A percentile compares a stretch with the other conserved stretches of the same genome.
phyloP scores from a whole-genome alignment of 2,329 filamentous ascomycete species.

The Aspergillus terreus region DNA sequence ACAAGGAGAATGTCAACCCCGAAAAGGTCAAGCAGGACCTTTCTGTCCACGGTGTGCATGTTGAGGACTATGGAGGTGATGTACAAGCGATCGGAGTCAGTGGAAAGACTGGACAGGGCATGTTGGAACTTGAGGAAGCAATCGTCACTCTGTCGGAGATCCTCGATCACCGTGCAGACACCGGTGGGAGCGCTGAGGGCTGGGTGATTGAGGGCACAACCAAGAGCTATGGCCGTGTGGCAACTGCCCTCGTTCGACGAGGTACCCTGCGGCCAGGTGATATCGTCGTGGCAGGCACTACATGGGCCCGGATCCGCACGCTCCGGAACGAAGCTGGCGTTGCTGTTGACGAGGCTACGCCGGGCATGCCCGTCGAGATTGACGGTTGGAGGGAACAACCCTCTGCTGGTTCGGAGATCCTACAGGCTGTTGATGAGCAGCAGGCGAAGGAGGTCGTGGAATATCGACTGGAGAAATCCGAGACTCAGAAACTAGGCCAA shows the following conservation, averaged over 20 bases:
- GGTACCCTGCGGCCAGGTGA: conserved; percentile 80
- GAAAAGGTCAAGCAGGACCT: conserved; percentile 88
- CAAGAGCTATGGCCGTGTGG: conserved; percentile 77
- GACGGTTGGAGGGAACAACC: conserved; percentile 93
- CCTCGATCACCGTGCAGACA: conserved; percentile 81
- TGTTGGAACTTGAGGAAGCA: conserved; percentile 87
- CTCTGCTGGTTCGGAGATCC: conserved; percentile 77
- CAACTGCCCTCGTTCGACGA: conserved; percentile 82
- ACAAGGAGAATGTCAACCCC: conserved; percentile 77
- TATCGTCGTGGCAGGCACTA: conserved; percentile 79
- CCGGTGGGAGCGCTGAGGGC: conserved; percentile 74
- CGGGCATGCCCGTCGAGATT: conserved; percentile 86
- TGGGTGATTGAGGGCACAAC: conserved; percentile 92
- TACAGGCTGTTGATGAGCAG: conserved; percentile 76
- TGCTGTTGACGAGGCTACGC: conserved; percentile 68
- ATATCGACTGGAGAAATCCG: conserved; percentile 68
- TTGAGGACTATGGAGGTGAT: conserved; percentile 93
- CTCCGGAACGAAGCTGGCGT: conserved; percentile 81
- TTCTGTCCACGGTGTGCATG: conserved; percentile 74
- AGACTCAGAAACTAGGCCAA: conserved; percentile 61
- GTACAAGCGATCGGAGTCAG: conserved; percentile 88
- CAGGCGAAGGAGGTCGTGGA: conserved; percentile 74
- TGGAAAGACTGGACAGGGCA: conserved; percentile 89
- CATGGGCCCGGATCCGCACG: conserved; percentile 81
- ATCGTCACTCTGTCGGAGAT: conserved; percentile 83